A percentile compares a stretch with the other conserved stretches of the same genome.
Conservation (phyloP, 176 grass and related monocot species). For the Aegilops bicornis region DNA sequence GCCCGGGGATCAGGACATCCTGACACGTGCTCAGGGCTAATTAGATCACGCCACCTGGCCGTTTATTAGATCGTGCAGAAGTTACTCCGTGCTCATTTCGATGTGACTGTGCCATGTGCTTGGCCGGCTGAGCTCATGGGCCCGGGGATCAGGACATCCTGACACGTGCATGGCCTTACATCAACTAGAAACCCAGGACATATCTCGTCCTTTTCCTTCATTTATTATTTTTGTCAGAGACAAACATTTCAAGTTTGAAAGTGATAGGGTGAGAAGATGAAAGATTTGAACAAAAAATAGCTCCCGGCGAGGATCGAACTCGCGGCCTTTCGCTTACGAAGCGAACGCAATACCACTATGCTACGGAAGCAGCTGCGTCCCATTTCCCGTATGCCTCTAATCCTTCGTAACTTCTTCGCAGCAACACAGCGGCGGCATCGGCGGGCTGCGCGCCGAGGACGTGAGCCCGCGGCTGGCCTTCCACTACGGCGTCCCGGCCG, state of each 20-base stretch:
- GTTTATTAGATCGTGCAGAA: neutral
- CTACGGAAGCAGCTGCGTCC: constrained; percentile 29
- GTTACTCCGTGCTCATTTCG: neutral
- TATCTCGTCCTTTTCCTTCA: neutral
- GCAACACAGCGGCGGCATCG: constrained; percentile 17
- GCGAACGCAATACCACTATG: constrained; percentile 80
- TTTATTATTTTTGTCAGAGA: neutral
- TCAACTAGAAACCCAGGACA: neutral
- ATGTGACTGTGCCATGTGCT: constrained; percentile 20
- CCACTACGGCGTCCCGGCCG: constrained; percentile 82
- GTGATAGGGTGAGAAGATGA: no score
- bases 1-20: neutral
- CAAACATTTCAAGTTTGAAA: neutral
- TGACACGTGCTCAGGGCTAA: neutral
- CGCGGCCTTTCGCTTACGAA: constrained; percentile 96
- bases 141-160: neutral
- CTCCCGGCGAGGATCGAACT: constrained; percentile 90
- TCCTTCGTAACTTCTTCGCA: rapidly evolving
- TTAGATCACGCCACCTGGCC: neutral
- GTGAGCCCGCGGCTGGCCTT: constrained; percentile 76
- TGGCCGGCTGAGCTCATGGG: constrained; percentile 16
- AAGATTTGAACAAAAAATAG: neutral
- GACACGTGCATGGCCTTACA: neutral
- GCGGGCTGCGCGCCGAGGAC: constrained; percentile 61
- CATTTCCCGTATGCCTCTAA: rapidly evolving